A percentile compares a stretch with the other conserved stretches of the same genome.
These are phyloP conservation scores for Sideroxylon spinosum DNA, from an alignment of 179 eudicot genomes.

Conservation along the genomic window DNA sequence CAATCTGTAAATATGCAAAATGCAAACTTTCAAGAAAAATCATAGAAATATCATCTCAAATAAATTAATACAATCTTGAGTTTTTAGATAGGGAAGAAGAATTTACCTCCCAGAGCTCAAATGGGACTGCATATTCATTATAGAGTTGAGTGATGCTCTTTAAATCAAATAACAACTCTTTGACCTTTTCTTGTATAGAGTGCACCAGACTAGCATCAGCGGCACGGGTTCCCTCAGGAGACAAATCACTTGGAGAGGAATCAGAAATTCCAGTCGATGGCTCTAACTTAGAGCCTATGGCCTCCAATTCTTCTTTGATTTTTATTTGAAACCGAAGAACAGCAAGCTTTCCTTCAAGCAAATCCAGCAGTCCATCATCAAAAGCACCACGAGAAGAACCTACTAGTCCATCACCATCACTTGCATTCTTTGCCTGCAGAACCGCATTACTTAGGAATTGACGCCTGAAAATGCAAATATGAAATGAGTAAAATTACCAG, in stretches of 20 bases:
- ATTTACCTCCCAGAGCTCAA: conserved; percentile 92
- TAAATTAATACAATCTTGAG: not conserved
- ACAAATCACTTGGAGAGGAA: conserved; percentile 41
- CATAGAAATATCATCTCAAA: not conserved
- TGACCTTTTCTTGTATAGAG: conserved; percentile 54
- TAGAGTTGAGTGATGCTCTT: conserved; percentile 85
- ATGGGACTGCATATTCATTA: conserved; percentile 93
- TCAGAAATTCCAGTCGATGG: conserved; percentile 48
- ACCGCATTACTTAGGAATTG: conserved; percentile 89
- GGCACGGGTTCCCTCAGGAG: conserved; percentile 26
- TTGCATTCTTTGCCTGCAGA: conserved; percentile 86
- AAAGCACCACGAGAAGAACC: conserved; percentile 48
- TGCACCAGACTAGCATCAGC: conserved; percentile 33
- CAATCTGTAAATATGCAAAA: not conserved
- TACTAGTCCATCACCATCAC: conserved; percentile 39
- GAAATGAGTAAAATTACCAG: conserved; percentile 14
- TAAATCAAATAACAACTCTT: conserved; percentile 76
- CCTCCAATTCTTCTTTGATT: conserved; percentile 70
- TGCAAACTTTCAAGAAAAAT: not conserved
- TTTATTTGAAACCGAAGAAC: conserved; percentile 88
- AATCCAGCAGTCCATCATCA: conserved; percentile 83
- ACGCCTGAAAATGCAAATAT: conserved; percentile 50
- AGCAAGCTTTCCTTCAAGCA: conserved; percentile 93
- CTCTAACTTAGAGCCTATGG: conserved; percentile 52
- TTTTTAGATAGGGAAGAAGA: not conserved